Conservation (phyloP, 192 early-diverging fungal genomes). For the Coemansia sp. region DNA sequence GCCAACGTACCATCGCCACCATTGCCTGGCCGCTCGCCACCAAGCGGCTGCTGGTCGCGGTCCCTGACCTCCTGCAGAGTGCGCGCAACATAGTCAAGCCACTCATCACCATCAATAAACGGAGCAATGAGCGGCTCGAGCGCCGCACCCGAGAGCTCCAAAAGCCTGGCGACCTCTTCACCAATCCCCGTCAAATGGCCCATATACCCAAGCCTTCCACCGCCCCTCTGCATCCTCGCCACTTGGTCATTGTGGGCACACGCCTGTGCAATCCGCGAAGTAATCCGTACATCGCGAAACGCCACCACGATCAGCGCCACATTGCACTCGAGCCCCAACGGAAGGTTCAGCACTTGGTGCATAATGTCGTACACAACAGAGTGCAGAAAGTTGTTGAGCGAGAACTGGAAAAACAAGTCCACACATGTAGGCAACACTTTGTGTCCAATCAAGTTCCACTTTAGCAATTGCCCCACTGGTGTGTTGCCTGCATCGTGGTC, state of each 20-base stretch:
- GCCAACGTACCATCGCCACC: conserved; percentile 2
- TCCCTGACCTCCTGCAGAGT: conserved; percentile 42
- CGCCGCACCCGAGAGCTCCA: conserved; percentile 64
- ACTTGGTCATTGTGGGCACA: conserved; percentile 80
- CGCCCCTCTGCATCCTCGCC: conserved; percentile 79
- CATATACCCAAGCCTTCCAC: conserved; percentile 96
- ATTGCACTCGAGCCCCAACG: conserved; percentile 64
- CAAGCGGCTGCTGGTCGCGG: conserved; percentile 51
- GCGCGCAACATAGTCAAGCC: conserved; percentile 48
- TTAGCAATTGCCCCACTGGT: conserved; percentile 72
- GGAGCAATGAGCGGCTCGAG: conserved; percentile 46
- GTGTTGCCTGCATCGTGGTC: conserved; percentile 25
- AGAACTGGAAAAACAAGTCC: conserved; percentile 89
- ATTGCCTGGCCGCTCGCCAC: conserved; percentile 43
- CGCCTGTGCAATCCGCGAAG: conserved; percentile 78
- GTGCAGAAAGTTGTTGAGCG: conserved; percentile 99
- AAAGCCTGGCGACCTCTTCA: conserved; percentile 88
- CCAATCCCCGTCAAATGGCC: conserved; percentile 97
- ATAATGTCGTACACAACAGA: conserved; percentile 98
- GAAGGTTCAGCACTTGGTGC: conserved; percentile 95
- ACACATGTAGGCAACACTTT: conserved; percentile 62
- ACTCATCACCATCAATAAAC: conserved; percentile 49
- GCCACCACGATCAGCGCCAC: conserved; percentile 61
- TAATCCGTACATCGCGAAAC: conserved; percentile 84
- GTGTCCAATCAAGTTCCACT: conserved; percentile 65